Percentiles rank a stretch among this genome's conserved stretches.
These are phyloP conservation scores for Fusarium devonianum DNA, from an alignment of 2,329 filamentous ascomycete genomes.

Conservation along the genomic window DNA sequence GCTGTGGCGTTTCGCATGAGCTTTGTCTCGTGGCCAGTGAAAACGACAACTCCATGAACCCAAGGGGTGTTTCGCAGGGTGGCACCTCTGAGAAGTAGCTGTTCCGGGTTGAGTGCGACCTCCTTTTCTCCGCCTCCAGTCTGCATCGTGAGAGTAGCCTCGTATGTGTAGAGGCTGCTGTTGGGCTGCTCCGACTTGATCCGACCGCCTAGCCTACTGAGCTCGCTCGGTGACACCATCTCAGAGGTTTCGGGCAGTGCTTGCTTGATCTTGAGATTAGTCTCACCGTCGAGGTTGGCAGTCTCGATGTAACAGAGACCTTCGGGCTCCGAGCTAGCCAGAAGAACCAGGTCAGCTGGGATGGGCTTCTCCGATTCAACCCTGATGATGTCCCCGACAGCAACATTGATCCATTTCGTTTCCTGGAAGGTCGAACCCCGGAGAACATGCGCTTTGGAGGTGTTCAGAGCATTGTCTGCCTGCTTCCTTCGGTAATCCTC, in stretches of 20 bases:
- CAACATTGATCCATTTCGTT: conserved; percentile 91
- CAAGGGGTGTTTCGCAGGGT: conserved; percentile 96
- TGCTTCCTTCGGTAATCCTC: conserved; percentile 91
- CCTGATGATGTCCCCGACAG: conserved; percentile 89
- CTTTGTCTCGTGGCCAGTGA: conserved; percentile 94
- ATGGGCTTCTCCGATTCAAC: conserved; percentile 96
- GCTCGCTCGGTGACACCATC: conserved; percentile 84
- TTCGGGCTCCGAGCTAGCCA: conserved; percentile 96
- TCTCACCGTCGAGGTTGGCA: conserved; percentile 96
- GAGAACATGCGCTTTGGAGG: conserved; percentile 82
- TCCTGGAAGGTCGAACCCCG: conserved; percentile 85
- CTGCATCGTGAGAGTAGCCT: conserved; percentile 92
- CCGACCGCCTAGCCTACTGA: conserved; percentile 84
- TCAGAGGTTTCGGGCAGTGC: conserved; percentile 89
- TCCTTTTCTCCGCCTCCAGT: conserved; percentile 93
- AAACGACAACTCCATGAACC: conserved; percentile 95
- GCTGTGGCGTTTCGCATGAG: conserved; percentile 98
- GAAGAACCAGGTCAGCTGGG: conserved; percentile 88
- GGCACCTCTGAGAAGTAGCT: conserved; percentile 89
- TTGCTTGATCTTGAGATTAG: conserved; percentile 98
- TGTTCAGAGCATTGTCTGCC: conserved; percentile 87
- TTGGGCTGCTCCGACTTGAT: conserved; percentile 96
- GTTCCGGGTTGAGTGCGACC: conserved; percentile 86
- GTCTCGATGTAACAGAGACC: conserved; percentile 99
- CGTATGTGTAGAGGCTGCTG: conserved; percentile 97